Evolutionary conservation across 2,329 filamentous ascomycete species (phyloP).

Genomic region (Hymenoscyphus linearis): DNA sequence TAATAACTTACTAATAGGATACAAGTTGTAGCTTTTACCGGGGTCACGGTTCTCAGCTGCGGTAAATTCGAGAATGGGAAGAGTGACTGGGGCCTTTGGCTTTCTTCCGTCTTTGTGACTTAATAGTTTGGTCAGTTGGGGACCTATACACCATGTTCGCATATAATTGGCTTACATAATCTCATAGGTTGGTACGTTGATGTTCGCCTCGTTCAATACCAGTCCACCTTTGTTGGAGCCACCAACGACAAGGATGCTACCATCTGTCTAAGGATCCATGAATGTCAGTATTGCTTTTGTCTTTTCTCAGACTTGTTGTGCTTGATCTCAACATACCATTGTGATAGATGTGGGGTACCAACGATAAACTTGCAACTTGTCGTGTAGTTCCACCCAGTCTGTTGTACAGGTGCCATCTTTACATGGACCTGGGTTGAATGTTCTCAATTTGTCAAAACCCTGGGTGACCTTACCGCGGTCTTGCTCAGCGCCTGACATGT

Average conservation of each 20-base stretch:
- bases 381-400: background rate
- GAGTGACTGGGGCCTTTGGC: slow-evolving; percentile 1
- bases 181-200: slow-evolving; percentile 4
- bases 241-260: background rate
- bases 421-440: background rate
- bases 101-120: background rate
- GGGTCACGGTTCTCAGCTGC: background rate
- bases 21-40: background rate
- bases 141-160: background rate
- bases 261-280: background rate
- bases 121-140: too few species aligned
- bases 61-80: background rate
- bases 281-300: too few species aligned
- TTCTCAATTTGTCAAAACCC: slow-evolving; percentile 1
- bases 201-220: slow-evolving; percentile 1
- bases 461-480: background rate
- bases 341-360: background rate
- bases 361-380: background rate
- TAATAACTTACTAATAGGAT: background rate
- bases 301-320: too few species aligned
- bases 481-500: background rate
- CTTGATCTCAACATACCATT: background rate
- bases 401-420: background rate
- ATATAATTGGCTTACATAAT: background rate
- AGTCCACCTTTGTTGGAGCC: background rate